A percentile compares a stretch with the other conserved stretches of the same genome.
Evolutionary conservation across 2,329 filamentous ascomycete genomes (phyloP).

Genomic region (Sphaerostilbella broomeana): DNA sequence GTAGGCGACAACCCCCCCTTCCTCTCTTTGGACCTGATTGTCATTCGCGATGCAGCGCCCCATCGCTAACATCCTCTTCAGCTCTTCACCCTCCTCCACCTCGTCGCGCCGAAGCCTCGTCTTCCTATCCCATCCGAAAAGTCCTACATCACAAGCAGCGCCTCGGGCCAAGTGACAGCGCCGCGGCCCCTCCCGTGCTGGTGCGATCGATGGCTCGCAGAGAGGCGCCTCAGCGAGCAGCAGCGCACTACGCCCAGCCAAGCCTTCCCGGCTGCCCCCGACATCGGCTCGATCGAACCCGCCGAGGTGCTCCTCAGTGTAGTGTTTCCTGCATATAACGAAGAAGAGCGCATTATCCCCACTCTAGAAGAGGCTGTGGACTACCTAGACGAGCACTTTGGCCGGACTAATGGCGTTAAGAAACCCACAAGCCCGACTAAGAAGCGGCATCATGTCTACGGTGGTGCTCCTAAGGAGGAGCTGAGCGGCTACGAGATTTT

Average conservation of each 20-base stretch:
- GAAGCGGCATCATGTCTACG: conserved; percentile 28
- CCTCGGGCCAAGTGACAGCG: conserved; percentile 40
- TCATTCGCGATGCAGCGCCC: neutral
- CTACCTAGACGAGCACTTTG: conserved; percentile 75
- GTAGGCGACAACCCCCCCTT: conserved; percentile 25
- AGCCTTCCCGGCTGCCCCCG: conserved; percentile 35
- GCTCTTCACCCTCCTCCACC: conserved; percentile 60
- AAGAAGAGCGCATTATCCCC: conserved; percentile 71
- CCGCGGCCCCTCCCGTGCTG: conserved; percentile 68
- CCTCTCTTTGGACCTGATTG: neutral
- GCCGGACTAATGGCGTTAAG: conserved; percentile 34
- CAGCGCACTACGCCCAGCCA: conserved; percentile 29
- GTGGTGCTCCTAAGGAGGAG: conserved; percentile 19
- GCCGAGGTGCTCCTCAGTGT: conserved; percentile 83
- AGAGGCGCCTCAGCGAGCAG: conserved; percentile 46
- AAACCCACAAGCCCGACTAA: conserved; percentile 21
- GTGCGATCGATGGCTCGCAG: conserved; percentile 68
- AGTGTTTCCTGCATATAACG: conserved; percentile 93
- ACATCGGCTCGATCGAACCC: conserved; percentile 58
- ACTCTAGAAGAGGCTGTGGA: conserved; percentile 88
- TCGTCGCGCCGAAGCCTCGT: conserved; percentile 77
- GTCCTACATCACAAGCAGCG: conserved; percentile 68
- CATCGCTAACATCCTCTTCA: too few relatives aligned
- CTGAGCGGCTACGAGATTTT: conserved; percentile 80
- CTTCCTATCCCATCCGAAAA: conserved; percentile 71